phyloP scores from a whole-genome alignment of 1,284 basidiomycete species.

The Phaffia rhodozyma region DNA sequence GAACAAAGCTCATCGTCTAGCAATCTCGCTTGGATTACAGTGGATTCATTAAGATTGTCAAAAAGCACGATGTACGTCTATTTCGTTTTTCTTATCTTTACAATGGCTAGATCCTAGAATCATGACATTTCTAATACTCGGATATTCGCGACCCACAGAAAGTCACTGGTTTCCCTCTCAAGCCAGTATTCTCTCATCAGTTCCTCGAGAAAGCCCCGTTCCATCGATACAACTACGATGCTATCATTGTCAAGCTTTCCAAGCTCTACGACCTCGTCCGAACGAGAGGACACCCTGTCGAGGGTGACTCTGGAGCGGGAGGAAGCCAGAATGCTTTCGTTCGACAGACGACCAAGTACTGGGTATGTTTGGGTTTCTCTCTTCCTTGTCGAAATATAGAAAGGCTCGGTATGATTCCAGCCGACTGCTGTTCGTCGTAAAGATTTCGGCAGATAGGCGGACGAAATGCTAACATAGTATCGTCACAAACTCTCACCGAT shows the following conservation, averaged over 20 bases:
- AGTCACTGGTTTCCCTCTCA: conserved; percentile 46
- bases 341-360: conserved; percentile 96
- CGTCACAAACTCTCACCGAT: neutral
- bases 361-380: conserved; percentile 47
- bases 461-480: no score
- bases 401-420: neutral
- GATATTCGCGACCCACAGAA: conserved; percentile 33
- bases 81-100: neutral
- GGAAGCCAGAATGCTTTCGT: conserved; percentile 95
- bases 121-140: neutral
- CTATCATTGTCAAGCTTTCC: conserved; percentile 91
- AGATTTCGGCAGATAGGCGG: no score
- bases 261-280: conserved; percentile 91
- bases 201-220: conserved; percentile 80
- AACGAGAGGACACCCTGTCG: conserved; percentile 84
- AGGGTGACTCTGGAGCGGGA: conserved; percentile 86
- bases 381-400: neutral
- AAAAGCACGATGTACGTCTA: conserved; percentile 54
- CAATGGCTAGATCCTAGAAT: neutral
- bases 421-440: neutral
- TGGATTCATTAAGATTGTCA: conserved; percentile 98
- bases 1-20: conserved; percentile 21
- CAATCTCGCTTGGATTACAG: conserved; percentile 42
- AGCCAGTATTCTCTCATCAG: conserved; percentile 52
- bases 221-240: conserved; percentile 44